A percentile compares a stretch with the other conserved stretches of the same genome.
phyloP scores from a whole-genome alignment of 805 yeast genomes.

The Cyberlindnera euphorbiiphila region DNA sequence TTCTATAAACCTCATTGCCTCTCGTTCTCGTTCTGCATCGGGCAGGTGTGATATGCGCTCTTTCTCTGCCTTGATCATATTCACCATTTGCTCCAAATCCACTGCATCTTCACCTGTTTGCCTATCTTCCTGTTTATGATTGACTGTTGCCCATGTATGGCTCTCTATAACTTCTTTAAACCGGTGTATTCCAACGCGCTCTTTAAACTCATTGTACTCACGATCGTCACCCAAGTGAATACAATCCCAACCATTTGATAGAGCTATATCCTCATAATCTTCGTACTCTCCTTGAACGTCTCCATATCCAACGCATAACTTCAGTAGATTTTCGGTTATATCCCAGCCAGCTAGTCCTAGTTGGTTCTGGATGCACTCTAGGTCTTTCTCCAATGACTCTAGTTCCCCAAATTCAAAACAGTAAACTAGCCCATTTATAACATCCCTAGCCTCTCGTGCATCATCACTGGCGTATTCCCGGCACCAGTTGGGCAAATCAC shows the following conservation, averaged over 20 bases:
- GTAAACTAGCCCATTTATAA: conserved; percentile 28
- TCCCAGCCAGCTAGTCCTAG: too few species aligned
- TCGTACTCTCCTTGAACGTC: conserved; percentile 25
- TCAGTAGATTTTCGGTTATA: too few species aligned
- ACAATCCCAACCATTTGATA: conserved; percentile 38
- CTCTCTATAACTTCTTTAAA: conserved; percentile 44
- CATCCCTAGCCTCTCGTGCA: conserved; percentile 29
- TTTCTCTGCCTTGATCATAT: conserved; percentile 10
- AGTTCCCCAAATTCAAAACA: conserved; percentile 13
- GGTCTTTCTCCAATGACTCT: neutral
- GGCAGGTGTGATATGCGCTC: conserved; percentile 7
- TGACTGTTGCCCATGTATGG: conserved; percentile 49
- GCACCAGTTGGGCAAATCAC: conserved; percentile 33
- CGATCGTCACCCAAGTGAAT: conserved; percentile 30
- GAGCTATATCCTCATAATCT: conserved; percentile 36
- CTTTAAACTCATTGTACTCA: conserved; percentile 41
- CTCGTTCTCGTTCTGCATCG: conserved; percentile 9
- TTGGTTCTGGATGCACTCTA: too few species aligned
- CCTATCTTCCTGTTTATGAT: too few species aligned
- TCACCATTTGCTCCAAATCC: conserved; percentile 14
- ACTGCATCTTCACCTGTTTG: conserved; percentile 5
- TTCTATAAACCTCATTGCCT: conserved; percentile 15
- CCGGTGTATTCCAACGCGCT: conserved; percentile 40
- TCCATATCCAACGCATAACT: conserved; percentile 29
- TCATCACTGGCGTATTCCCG: conserved; percentile 7